These are phyloP conservation scores for Bremia lactucae DNA, from an alignment of 352 stramenopile species.

Conservation along the genomic window DNA sequence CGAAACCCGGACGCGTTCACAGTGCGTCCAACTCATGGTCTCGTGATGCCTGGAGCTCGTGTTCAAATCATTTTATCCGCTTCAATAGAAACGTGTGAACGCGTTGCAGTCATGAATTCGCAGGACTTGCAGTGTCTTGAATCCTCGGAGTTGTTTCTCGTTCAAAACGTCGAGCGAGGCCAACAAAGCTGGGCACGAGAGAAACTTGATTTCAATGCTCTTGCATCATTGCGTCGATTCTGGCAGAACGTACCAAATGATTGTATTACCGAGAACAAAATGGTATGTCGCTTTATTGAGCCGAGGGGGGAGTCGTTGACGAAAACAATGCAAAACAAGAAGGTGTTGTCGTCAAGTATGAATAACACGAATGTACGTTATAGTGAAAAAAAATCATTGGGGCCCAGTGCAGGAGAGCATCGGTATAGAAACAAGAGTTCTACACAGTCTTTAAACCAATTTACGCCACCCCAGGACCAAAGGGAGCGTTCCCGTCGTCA, in stretches of 20 bases:
- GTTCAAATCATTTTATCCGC: constrained; percentile 33
- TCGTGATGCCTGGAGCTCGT: constrained; percentile 31
- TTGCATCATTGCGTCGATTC: constrained; percentile 28
- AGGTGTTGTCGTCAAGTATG: constrained; percentile 8
- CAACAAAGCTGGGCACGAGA: constrained; percentile 35
- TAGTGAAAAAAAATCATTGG: constrained; percentile 12
- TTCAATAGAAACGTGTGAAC: constrained; percentile 16
- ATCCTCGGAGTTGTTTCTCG: constrained; percentile 38
- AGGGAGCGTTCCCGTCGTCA: constrained; percentile 6
- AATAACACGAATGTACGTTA: constrained; percentile 15
- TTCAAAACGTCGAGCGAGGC: constrained; percentile 42
- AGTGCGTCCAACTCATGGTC: constrained; percentile 53
- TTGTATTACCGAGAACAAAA: constrained; percentile 45
- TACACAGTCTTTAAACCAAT: constrained; percentile 7
- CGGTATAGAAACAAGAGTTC: constrained; percentile 6
- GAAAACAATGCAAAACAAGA: constrained; percentile 6
- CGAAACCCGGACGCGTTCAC: constrained; percentile 68
- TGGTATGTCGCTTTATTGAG: constrained; percentile 46
- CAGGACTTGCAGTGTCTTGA: constrained; percentile 24
- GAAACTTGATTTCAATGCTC: constrained; percentile 25
- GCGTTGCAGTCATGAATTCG: constrained; percentile 25
- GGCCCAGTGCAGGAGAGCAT: constrained; percentile 11
- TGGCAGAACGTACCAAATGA: constrained; percentile 52
- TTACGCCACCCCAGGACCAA: constrained; percentile 9
- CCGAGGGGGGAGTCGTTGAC: not conserved